phyloP scores from a whole-genome alignment of 2,329 filamentous ascomycete genomes.

The Neopestalotiopsis sp. region DNA sequence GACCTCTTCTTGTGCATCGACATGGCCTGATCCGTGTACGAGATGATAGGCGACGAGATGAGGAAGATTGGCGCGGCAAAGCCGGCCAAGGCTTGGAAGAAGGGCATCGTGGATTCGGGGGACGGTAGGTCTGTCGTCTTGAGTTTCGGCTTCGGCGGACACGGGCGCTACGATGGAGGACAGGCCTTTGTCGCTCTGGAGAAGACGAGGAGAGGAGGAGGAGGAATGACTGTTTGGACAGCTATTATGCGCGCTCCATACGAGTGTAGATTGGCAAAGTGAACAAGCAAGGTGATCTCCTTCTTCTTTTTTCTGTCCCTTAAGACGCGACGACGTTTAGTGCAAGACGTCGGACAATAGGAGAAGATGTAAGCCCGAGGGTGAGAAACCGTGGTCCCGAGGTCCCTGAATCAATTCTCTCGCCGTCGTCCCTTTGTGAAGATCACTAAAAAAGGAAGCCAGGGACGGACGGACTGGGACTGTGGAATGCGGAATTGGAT shows the following conservation, averaged over 20 bases:
- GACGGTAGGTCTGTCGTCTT: not conserved
- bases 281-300: not conserved
- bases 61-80: conserved; percentile 67
- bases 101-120: conserved; percentile 25
- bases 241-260: not conserved
- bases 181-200: not conserved
- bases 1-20: conserved; percentile 69
- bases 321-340: not conserved
- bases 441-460: not conserved
- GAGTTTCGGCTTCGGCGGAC: not conserved
- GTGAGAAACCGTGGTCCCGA: not conserved
- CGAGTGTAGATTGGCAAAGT: not conserved
- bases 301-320: too few species aligned
- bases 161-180: not conserved
- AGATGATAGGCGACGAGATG: conserved; percentile 66
- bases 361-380: not conserved
- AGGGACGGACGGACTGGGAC: not conserved
- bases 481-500: not conserved
- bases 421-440: not conserved
- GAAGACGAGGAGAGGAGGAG: not conserved
- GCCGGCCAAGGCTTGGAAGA: conserved; percentile 56
- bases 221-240: not conserved
- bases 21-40: conserved; percentile 69
- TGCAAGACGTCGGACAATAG: not conserved
- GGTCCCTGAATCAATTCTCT: not conserved